phyloP scores from a whole-genome alignment of 2,329 filamentous ascomycete genomes.

The Macrophomina tecta region DNA sequence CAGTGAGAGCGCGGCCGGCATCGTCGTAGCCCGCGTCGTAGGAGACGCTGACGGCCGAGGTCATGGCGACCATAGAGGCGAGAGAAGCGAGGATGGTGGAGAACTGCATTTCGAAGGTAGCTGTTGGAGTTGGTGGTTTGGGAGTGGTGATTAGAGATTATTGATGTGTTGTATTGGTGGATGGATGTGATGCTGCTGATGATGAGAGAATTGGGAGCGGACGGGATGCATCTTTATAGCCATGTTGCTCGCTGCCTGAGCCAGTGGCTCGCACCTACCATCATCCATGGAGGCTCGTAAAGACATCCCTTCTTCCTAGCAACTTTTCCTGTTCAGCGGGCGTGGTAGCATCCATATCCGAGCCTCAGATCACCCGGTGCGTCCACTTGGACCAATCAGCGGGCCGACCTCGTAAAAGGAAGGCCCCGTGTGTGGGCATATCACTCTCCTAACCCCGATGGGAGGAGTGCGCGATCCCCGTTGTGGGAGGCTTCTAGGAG shows the following conservation, averaged over 20 bases:
- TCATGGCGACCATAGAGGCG: conserved; percentile 25
- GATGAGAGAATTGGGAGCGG: conserved; percentile 12
- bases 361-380: conserved; percentile 22
- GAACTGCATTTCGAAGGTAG: conserved; percentile 29
- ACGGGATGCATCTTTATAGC: conserved; percentile 9
- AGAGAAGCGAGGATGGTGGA: conserved; percentile 27
- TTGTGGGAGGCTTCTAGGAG: conserved; percentile 6
- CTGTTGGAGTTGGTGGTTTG: neutral
- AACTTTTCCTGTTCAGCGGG: neutral
- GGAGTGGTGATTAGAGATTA: conserved; percentile 8
- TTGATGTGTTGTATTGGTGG: neutral
- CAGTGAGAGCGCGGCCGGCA: conserved; percentile 58
- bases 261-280: conserved; percentile 4
- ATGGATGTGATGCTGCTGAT: conserved; percentile 14
- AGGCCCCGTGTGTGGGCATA: conserved; percentile 7
- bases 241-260: neutral
- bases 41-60: conserved; percentile 56
- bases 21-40: conserved; percentile 77
- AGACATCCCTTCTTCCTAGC: neutral
- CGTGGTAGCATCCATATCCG: conserved; percentile 14
- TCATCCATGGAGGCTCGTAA: conserved; percentile 9
- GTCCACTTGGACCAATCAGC: conserved; percentile 5
- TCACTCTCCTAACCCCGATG: conserved; percentile 5
- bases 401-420: conserved; percentile 12
- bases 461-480: conserved; percentile 2